Evolutionary conservation across 805 yeast species (phyloP).

Genomic region (Monosporozyma yasuniensis): DNA sequence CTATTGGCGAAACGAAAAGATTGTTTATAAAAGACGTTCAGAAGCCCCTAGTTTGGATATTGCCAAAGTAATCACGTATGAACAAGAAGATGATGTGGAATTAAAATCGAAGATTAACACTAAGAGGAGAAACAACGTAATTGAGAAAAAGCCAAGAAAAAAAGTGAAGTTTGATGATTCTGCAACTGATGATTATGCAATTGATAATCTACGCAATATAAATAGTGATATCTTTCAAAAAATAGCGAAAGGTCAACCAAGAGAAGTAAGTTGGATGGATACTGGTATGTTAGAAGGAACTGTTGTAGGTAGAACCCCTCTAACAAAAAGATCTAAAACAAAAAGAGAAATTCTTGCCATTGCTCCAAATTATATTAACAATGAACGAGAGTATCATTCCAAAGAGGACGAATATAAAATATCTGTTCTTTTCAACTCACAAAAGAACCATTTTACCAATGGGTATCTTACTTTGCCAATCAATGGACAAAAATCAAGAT

Average conservation of each 20-base stretch:
- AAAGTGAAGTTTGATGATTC: conserved; percentile 1
- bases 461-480: conserved; percentile 62
- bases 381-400: conserved; percentile 32
- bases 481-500: conserved; percentile 51
- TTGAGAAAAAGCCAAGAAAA: conserved; percentile 19
- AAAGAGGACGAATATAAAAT: conserved; percentile 47
- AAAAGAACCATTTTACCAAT: conserved; percentile 54
- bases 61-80: conserved; percentile 45
- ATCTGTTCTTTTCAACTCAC: conserved; percentile 53
- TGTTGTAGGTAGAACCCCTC: conserved; percentile 5
- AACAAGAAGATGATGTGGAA: conserved; percentile 17
- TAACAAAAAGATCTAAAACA: conserved; percentile 20
- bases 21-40: conserved; percentile 44
- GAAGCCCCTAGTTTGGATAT: conserved; percentile 45
- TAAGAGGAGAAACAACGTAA: not conserved
- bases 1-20: conserved; percentile 76
- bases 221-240: conserved; percentile 10
- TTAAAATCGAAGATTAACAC: not conserved
- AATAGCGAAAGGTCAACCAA: conserved; percentile 19
- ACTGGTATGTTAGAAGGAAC: conserved; percentile 14
- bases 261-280: conserved; percentile 22
- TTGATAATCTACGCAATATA: not conserved
- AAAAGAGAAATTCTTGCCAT: conserved; percentile 42
- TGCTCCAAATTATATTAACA: conserved; percentile 49
- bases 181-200: too few species aligned